These are phyloP conservation scores for Haplographium delicatum DNA, from an alignment of 495 filamentous ascomycete genomes.

Conservation along the genomic window DNA sequence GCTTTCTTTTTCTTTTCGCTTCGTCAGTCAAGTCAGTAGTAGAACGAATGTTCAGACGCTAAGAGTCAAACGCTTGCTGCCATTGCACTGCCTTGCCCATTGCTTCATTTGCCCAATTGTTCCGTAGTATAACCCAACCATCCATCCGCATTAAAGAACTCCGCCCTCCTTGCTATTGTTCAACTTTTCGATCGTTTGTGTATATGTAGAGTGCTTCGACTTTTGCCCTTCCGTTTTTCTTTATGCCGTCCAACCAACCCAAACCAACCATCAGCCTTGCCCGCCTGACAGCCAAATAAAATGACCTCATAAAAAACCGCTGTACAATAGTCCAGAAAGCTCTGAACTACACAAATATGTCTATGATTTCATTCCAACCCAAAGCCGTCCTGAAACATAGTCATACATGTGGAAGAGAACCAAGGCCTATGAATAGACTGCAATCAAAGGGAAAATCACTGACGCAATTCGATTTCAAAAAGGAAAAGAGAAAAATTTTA, in stretches of 20 bases:
- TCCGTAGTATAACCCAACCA: slow-evolving; percentile 14
- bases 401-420: slow-evolving; percentile 21
- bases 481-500: slow-evolving; percentile 38
- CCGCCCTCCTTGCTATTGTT: slow-evolving; percentile 18
- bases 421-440: slow-evolving; percentile 24
- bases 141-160: slow-evolving; percentile 28
- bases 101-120: slow-evolving; percentile 3
- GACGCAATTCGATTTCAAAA: slow-evolving; percentile 10
- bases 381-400: slow-evolving; percentile 29
- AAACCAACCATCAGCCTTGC: slow-evolving; percentile 7
- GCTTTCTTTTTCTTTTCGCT: slow-evolving; percentile 11
- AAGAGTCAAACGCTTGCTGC: slow-evolving; percentile 7
- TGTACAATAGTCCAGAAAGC: slow-evolving; percentile 21
- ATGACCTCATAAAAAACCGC: slow-evolving; percentile 22
- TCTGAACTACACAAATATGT: slow-evolving; percentile 14
- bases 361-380: slow-evolving; percentile 27
- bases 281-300: slow-evolving; percentile 12
- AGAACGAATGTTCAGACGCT: slow-evolving; percentile 5
- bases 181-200: slow-evolving; percentile 13
- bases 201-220: slow-evolving; percentile 14
- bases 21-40: slow-evolving; percentile 3
- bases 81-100: slow-evolving; percentile 3
- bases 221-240: slow-evolving; percentile 28
- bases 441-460: slow-evolving; percentile 21
- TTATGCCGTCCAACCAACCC: slow-evolving; percentile 20